These are phyloP conservation scores for Berkeleyomyces rouxiae DNA, from an alignment of 2,329 filamentous ascomycete genomes.

Conservation along the genomic window DNA sequence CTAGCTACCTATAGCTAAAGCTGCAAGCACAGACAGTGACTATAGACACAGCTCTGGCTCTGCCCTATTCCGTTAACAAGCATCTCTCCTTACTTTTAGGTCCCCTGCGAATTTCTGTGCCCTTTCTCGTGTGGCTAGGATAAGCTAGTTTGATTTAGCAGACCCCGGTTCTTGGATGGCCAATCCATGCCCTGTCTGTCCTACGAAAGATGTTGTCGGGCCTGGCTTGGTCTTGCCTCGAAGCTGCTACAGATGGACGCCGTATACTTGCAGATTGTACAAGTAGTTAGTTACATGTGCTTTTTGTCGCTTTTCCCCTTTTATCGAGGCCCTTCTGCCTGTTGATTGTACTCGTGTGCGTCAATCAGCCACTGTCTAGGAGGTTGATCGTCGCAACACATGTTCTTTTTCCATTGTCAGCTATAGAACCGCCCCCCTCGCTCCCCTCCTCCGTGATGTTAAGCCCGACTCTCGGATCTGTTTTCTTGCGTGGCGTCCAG, in stretches of 20 bases:
- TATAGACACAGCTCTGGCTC: background rate
- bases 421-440: background rate
- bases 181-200: background rate
- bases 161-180: background rate
- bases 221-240: background rate
- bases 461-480: background rate
- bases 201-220: background rate
- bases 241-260: background rate
- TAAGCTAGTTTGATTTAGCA: background rate
- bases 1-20: background rate
- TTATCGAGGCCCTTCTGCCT: background rate
- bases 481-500: background rate
- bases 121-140: background rate
- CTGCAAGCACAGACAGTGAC: background rate
- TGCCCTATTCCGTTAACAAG: background rate
- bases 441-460: background rate
- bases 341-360: too few species aligned
- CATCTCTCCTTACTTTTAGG: background rate
- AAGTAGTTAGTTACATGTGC: too few species aligned
- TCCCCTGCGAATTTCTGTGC: background rate
- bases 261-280: background rate
- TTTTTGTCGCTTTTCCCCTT: background rate
- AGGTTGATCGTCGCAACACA: too few species aligned
- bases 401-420: too few species aligned
- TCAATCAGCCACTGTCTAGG: too few species aligned